phyloP scores from a whole-genome alignment of 768 basidiomycete species.

The Tubosaeta sp. region DNA sequence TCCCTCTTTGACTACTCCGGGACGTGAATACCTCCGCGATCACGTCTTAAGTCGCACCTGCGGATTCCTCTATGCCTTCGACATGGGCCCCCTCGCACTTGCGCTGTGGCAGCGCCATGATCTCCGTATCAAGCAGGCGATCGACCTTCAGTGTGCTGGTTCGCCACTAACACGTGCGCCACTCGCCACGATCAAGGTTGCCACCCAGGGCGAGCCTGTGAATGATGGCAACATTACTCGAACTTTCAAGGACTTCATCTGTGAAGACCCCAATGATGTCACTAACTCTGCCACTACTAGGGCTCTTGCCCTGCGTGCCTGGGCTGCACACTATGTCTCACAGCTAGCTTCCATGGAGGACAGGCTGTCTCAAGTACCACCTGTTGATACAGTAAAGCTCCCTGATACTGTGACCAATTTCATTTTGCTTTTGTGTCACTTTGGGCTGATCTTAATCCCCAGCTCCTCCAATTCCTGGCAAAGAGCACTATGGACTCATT shows the following conservation, averaged over 20 bases:
- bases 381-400: conserved; percentile 26
- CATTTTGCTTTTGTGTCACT: not conserved
- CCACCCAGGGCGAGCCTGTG: conserved; percentile 1
- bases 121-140: conserved; percentile 33
- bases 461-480: conserved; percentile 27
- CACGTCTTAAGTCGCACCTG: conserved; percentile 25
- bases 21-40: conserved; percentile 27
- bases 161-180: conserved; percentile 15
- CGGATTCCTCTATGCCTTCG: conserved; percentile 30
- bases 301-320: conserved; percentile 28
- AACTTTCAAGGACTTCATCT: conserved; percentile 9
- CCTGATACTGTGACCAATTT: conserved; percentile 15
- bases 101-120: conserved; percentile 27
- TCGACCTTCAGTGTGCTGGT: conserved; percentile 26
- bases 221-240: conserved; percentile 14
- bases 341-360: conserved; percentile 21
- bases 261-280: conserved; percentile 1
- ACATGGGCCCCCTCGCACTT: conserved; percentile 29
- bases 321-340: conserved; percentile 30
- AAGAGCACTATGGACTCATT: conserved; percentile 24
- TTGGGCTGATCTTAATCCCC: not conserved
- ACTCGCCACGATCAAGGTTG: conserved; percentile 15
- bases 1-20: conserved; percentile 12
- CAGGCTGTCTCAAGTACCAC: conserved; percentile 17
- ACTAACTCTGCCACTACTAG: conserved; percentile 4